Evolutionary conservation across 2,329 filamentous ascomycete species (phyloP).

Genomic region (Phyllosticta citrichinensis): DNA sequence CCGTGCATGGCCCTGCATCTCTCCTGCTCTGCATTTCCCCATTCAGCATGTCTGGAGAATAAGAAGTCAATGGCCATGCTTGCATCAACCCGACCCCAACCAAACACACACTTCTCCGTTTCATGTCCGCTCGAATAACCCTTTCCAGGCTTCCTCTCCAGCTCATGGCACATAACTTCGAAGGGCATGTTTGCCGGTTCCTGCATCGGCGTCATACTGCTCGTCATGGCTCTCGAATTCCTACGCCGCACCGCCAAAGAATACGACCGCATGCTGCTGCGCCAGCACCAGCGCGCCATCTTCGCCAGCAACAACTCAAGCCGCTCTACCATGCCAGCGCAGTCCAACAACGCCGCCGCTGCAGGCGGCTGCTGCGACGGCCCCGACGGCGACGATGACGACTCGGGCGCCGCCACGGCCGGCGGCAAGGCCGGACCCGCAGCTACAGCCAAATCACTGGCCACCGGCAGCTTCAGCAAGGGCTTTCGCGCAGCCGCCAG

Average conservation of each 20-base stretch:
- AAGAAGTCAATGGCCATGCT: no score
- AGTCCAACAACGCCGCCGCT: not conserved
- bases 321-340: not conserved
- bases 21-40: not conserved
- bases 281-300: slow-evolving; percentile 34
- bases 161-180: slow-evolving; percentile 60
- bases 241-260: slow-evolving; percentile 62
- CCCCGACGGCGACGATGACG: slow-evolving; percentile 2
- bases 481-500: not conserved
- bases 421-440: not conserved
- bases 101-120: not conserved
- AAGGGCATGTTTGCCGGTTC: slow-evolving; percentile 65
- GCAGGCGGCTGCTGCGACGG: not conserved
- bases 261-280: slow-evolving; percentile 58
- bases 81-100: not conserved
- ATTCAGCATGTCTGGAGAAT: not conserved
- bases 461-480: not conserved
- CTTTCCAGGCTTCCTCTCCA: slow-evolving; percentile 53
- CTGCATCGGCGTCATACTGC: slow-evolving; percentile 67
- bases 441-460: not conserved
- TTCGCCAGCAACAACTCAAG: slow-evolving; percentile 7
- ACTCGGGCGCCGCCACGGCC: not conserved
- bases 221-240: slow-evolving; percentile 62
- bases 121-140: not conserved
- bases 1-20: no score